Base-by-base conservation (phyloP, 345 rosid genomes). In the Aquilaria sinensis region DNA sequence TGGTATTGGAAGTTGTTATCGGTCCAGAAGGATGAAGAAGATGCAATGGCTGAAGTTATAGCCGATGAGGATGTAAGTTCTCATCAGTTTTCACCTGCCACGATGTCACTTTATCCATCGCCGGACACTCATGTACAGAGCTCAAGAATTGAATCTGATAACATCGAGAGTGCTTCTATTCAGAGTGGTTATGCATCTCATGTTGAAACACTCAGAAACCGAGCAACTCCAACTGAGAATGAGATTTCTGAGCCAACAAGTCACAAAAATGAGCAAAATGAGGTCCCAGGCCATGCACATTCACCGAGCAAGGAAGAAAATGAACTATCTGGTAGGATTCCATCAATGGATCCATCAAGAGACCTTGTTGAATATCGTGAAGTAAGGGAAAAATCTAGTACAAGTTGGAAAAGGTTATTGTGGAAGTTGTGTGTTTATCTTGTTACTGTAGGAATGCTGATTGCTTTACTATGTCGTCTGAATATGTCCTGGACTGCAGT, bases 401-500 rank as follows among this genome's bases (percentile, higher is more conserved):
- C 54, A 47, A 71, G 78, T 66, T 82, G 88, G 90, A 85, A 78
- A 75, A 67, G 74, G 58, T 54, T 53, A 10, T 30, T 85, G 11
- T 82, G 91, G 96, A 92, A 87, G 62, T 53, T 78, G 9, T 70
- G 88, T 72, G 90, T 89, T 60, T 87, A 85, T 59, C 60, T 87
- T 6, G 74, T 85, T 31, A 83, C 89, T 0, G 1, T 85, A 9
- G 96, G 95, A 12, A 89, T 89, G 96, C 13, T 92, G 53, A 57
- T 82, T 58, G 79, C 94, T 64, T 57, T 92, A 63, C 75, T 89
- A 52, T 60, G 77, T 70, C 96, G 96, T 53, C 79, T 87, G 53
- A 80, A 89, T 70, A 92, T 92, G 98, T 89, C 96, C 0, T 86
- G 96, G 98, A 85, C 89, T 23, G 89, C 96, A 30, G 77, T 92